Evolutionary conservation across 768 basidiomycete genomes (phyloP).

Genomic region (Asterophora lycoperdoides): DNA sequence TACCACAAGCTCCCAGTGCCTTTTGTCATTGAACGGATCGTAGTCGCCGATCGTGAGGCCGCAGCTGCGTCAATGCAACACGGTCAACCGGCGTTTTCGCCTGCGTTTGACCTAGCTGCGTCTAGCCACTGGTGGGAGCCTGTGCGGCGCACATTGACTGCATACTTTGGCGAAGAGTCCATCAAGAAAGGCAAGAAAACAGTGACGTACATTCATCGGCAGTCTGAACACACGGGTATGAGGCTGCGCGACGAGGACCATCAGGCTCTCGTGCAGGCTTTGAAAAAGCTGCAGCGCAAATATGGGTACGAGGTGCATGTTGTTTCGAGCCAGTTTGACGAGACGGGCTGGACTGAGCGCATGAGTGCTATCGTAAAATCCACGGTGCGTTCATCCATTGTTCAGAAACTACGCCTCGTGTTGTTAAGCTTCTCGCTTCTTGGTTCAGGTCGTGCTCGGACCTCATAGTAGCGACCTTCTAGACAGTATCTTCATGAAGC

Average conservation of each 20-base stretch:
- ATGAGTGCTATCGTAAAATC: conserved; percentile 65
- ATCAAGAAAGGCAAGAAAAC: conserved; percentile 34
- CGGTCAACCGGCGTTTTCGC: conserved; percentile 38
- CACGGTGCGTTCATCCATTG: conserved; percentile 42
- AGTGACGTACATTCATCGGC: conserved; percentile 66
- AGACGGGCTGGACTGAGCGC: conserved; percentile 56
- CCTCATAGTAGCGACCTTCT: conserved; percentile 58
- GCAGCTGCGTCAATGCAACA: conserved; percentile 32
- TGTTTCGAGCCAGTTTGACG: conserved; percentile 43
- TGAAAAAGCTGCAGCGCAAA: conserved; percentile 47
- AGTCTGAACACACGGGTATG: conserved; percentile 46
- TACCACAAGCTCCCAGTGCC: conserved; percentile 63
- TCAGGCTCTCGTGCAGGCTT: conserved; percentile 50
- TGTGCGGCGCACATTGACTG: conserved; percentile 38
- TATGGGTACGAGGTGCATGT: conserved; percentile 54
- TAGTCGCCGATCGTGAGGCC: conserved; percentile 74
- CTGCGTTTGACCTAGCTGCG: conserved; percentile 39
- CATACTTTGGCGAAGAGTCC: conserved; percentile 37
- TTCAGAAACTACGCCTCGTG: not conserved
- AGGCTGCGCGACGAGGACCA: conserved; percentile 57
- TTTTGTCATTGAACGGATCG: conserved; percentile 69
- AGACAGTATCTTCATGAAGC: conserved; percentile 68
- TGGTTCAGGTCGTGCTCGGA: conserved; percentile 52
- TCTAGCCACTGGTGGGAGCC: conserved; percentile 71
- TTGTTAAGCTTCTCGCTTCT: conserved; percentile 9